Base-by-base conservation (phyloP, 192 early-diverging fungal genomes). In the Umbelopsis sp. region DNA sequence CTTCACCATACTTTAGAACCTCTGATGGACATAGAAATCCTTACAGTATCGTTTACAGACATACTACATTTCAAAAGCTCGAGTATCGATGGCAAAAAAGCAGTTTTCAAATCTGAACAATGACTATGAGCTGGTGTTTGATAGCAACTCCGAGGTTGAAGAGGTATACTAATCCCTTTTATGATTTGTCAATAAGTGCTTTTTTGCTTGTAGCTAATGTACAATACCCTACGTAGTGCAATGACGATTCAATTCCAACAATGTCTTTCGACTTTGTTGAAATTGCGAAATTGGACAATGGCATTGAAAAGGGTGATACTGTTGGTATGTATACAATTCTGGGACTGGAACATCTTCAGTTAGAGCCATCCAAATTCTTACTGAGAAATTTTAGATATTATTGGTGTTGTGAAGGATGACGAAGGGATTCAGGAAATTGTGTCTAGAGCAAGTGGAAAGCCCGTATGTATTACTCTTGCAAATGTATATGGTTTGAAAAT, bases 61-160 rank as follows among this genome's bases (percentile, higher is more conserved):
- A 32, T 99, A 95, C 73, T 94, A 91, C 56, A 74, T 99, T 68
- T 91, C 91, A 32, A 90, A 92, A 53, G 93, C 91, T 62, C 88
- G 75, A 80, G 84, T 99, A 43, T 90, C 88, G 70, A 80, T 90
- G 77, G 96, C 96, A 21, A 94, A 94, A 54, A 89, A 93, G 68
- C 94, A 91, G 75, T 94, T 89, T 70, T 91, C 83, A 34, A 94
- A 80, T 50, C 78, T 93, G 44, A 86, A 91, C 76, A 96, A 96
- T 80, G 91, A 98, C 68, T 99, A 99, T 71, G 97, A 99, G 80
- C 80, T 99, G 45, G 84, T 86, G 4, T 79, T 98, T 47, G 95
- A 97, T 26, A 80, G 86, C 65, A 75, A 74, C 24, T 90, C 93
- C 4, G 74, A 84, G 17, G 84, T 99, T 36, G 83, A 80, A 32